phyloP scores from a whole-genome alignment of 139 green algal species.

The Chlorella sp. region DNA sequence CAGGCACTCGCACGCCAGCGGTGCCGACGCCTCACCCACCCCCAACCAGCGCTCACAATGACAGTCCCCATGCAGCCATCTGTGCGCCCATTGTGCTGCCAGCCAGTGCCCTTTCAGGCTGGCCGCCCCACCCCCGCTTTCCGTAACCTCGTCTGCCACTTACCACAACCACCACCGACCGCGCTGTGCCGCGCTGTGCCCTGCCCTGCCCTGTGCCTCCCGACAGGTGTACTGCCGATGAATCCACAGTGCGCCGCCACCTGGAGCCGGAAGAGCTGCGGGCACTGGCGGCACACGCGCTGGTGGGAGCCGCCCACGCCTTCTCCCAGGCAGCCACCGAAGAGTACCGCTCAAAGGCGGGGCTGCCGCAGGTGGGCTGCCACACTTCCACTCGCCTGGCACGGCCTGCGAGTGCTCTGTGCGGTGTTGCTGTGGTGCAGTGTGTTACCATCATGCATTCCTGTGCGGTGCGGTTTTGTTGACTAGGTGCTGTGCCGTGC shows the following conservation, averaged over 20 bases:
- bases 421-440: no score
- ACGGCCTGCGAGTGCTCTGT: no score
- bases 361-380: neutral
- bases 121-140: no score
- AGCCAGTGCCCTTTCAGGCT: neutral
- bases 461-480: neutral
- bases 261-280: conserved; percentile 37
- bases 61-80: no score
- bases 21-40: no score
- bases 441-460: no score
- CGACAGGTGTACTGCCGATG: conserved; percentile 6
- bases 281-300: conserved; percentile 39
- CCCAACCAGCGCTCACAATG: no score
- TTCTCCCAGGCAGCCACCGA: conserved; percentile 17
- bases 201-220: neutral
- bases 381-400: neutral
- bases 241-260: conserved; percentile 4
- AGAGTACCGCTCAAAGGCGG: conserved; percentile 2
- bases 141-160: neutral
- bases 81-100: neutral
- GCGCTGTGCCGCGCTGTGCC: neutral
- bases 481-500: neutral
- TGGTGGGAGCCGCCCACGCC: conserved; percentile 30
- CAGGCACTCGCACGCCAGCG: no score
- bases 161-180: neutral